Percentiles rank a stretch among this genome's conserved stretches.
Evolutionary conservation across 345 rosid species (phyloP).

Genomic region (Acer yangbiense): DNA sequence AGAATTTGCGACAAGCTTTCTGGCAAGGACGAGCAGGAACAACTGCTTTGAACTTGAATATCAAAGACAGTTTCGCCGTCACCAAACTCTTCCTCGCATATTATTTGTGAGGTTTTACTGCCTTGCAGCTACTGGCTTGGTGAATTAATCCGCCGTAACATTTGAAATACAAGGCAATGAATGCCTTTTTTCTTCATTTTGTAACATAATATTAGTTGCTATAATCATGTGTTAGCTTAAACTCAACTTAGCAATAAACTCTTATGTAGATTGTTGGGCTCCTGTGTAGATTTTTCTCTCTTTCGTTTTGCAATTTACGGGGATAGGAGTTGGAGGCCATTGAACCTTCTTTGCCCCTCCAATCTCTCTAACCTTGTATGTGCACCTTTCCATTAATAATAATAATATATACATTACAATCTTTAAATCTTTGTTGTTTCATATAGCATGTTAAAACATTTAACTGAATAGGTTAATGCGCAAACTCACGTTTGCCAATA

Average conservation of each 20-base stretch:
- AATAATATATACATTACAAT: too few species aligned
- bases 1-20: conserved; percentile 6
- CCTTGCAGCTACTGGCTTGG: conserved; percentile 4
- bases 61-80: conserved; percentile 12
- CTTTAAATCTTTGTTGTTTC: too few species aligned
- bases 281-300: background rate
- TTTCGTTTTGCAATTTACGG: too few species aligned
- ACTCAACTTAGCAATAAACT: background rate
- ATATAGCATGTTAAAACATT: too few species aligned
- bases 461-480: too few species aligned
- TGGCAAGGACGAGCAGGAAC: conserved; percentile 6
- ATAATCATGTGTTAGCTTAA: background rate
- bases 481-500: too few species aligned
- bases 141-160: background rate
- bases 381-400: too few species aligned
- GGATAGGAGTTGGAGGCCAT: background rate
- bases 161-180: background rate
- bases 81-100: background rate
- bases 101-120: background rate
- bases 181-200: conserved; percentile 10
- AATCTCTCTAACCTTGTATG: too few species aligned
- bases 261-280: background rate
- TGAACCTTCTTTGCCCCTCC: background rate
- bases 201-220: conserved; percentile 25
- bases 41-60: conserved; percentile 11